phyloP scores from a whole-genome alignment of 2,329 filamentous ascomycete species.

The Monosporascus sp. region DNA sequence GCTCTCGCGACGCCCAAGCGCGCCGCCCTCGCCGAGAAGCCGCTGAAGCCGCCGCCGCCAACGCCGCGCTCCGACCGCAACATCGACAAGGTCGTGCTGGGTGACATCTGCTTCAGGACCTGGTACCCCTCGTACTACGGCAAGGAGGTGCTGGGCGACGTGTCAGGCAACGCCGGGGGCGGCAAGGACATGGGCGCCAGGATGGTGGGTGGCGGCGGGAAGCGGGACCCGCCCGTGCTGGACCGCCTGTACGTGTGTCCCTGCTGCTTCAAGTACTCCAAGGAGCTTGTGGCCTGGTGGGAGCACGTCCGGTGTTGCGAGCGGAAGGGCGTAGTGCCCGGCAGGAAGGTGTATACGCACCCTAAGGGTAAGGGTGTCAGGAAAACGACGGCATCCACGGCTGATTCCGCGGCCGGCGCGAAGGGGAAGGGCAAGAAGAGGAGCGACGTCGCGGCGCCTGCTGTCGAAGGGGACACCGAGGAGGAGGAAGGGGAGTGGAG shows the following conservation, averaged over 20 bases:
- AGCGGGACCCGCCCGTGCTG: conserved; percentile 41
- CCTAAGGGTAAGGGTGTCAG: conserved; percentile 41
- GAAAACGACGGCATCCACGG: conserved; percentile 26
- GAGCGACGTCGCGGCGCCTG: conserved; percentile 19
- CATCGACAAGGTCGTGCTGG: conserved; percentile 80
- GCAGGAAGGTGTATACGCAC: conserved; percentile 68
- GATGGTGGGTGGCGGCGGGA: conserved; percentile 23
- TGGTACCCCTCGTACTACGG: conserved; percentile 92
- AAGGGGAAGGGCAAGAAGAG: conserved; percentile 31
- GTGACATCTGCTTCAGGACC: conserved; percentile 75
- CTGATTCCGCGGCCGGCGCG: conserved; percentile 25
- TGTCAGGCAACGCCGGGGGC: conserved; percentile 22
- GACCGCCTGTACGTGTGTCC: conserved; percentile 80
- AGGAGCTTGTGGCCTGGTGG: conserved; percentile 53
- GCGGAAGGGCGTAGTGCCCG: conserved; percentile 48
- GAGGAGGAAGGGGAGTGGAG: conserved; percentile 71
- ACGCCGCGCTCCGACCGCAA: conserved; percentile 59
- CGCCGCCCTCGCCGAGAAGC: conserved; percentile 7
- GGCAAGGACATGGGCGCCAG: conserved; percentile 29
- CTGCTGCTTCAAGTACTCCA: conserved; percentile 89
- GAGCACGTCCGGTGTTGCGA: conserved; percentile 56
- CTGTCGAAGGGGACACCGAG: conserved; percentile 39
- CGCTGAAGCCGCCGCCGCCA: conserved; percentile 16
- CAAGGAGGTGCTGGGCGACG: conserved; percentile 61
- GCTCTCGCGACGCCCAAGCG: conserved; percentile 26